Evolutionary conservation across 228 moss, liverwort and hornwort species (phyloP).

Genomic region (Sphagnum fallax): DNA sequence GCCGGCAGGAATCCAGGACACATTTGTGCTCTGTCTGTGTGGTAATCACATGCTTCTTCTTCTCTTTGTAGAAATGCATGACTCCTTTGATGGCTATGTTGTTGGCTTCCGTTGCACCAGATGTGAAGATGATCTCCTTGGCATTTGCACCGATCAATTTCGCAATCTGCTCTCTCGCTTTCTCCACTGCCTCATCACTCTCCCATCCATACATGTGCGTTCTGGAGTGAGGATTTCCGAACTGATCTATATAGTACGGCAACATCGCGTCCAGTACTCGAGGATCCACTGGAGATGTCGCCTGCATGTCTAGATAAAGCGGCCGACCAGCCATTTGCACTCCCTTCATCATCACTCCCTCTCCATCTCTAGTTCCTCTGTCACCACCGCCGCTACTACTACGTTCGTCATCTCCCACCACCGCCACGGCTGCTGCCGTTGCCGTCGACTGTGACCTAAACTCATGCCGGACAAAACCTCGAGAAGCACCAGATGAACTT

Average conservation of each 20-base stretch:
- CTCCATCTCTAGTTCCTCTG: background rate
- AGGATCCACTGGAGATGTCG: conserved; percentile 92
- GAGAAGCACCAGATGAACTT: background rate
- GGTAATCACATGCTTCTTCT: conserved; percentile 89
- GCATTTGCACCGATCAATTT: conserved; percentile 71
- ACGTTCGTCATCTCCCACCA: conserved; percentile 8
- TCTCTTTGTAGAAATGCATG: conserved; percentile 94
- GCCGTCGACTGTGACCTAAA: conserved; percentile 16
- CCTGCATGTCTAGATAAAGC: conserved; percentile 98
- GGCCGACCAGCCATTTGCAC: conserved; percentile 91
- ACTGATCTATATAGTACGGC: conserved; percentile 82
- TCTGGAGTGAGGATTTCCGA: conserved; percentile 91
- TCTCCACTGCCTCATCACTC: conserved; percentile 89
- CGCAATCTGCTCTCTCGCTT: conserved; percentile 68
- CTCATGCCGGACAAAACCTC: background rate
- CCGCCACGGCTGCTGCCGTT: conserved; percentile 15
- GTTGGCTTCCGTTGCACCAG: conserved; percentile 92
- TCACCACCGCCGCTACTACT: too few relatives aligned
- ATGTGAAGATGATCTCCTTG: conserved; percentile 96
- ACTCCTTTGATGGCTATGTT: conserved; percentile 86
- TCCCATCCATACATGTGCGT: conserved; percentile 97
- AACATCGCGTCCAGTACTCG: conserved; percentile 95
- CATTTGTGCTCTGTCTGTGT: conserved; percentile 99
- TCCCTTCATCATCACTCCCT: conserved; percentile 69
- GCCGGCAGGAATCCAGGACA: conserved; percentile 87